Evolutionary conservation across 352 stramenopile species (phyloP), one percentile per base, ranked within the genome.

Genomic region (Phytopythium oedochilum): DNA sequence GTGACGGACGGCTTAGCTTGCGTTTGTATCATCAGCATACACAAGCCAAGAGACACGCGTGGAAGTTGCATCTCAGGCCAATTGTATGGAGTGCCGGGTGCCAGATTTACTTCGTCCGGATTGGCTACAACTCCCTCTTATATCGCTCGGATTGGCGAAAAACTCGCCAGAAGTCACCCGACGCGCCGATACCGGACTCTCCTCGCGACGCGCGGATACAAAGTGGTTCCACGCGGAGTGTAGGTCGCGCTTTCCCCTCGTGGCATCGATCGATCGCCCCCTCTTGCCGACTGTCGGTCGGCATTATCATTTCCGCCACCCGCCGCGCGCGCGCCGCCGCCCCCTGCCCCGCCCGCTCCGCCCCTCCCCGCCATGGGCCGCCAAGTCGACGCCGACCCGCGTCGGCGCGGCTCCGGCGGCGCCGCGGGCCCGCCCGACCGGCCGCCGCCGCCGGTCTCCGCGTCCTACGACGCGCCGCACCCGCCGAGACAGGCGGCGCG

Each of bases 341-440:
- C 23, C 15, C 14, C 20, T 14, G 7, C 7, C 31, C 31, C 15
- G 29, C 12, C 29, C 12, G 29, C 14, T 28, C 29, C n/a, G n/a
- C 29, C 29, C 28, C 46, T 34, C 20, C 38, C 26, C 18, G 40
- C 18, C 6, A 82, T 83, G 72, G 57, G 53, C 32, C 67, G 61
- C 63, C 61, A 65, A 40, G 68, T 74, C 47, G 70, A 83, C 45
- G 59, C 68, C 59, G 71, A 81, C 36, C 46, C 53, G 54, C 45
- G 56, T 39, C 64, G 70, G 51, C 68, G 70, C 22, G 63, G 64
- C 44, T 15, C 42, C 1, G 42, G 42, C 23, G 42, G 42, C 15
- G 4, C 15, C 11, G 57, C 65, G 38, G 66, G 69, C 8, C 28
- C 62, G 47, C 61, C 70, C 17, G 49, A 52, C 17, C 50, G 50